Conservation (phyloP, 768 basidiomycete species). For the Boletus pseudopeckii region DNA sequence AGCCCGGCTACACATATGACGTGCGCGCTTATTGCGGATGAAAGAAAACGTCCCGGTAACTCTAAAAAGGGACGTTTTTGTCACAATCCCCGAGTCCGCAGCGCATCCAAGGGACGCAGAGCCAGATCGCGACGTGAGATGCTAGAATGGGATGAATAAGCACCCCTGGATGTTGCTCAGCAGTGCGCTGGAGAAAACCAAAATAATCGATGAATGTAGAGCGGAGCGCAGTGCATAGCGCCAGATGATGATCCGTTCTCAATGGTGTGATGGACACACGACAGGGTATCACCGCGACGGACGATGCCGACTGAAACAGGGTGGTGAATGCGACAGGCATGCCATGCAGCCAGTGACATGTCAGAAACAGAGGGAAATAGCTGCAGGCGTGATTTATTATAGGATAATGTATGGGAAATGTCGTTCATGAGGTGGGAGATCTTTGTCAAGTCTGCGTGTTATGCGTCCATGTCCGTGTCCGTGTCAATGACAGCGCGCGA, state of each 20-base stretch:
- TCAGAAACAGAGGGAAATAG: background rate
- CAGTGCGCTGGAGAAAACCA: background rate
- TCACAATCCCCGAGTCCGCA: background rate
- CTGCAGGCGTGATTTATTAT: background rate
- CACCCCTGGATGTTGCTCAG: background rate
- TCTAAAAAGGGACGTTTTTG: background rate
- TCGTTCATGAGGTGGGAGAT: constrained; percentile 10
- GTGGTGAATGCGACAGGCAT: background rate
- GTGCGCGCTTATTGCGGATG: background rate
- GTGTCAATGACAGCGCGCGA: constrained; percentile 4
- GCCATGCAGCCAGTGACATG: background rate
- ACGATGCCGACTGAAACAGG: background rate
- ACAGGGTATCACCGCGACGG: background rate
- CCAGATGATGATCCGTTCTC: background rate
- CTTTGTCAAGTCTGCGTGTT: background rate
- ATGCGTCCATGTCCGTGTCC: constrained; percentile 8
- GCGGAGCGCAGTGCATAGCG: background rate
- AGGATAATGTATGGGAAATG: background rate
- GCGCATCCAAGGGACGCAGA: background rate
- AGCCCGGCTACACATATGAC: background rate
- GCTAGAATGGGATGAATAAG: background rate
- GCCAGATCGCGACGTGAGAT: background rate
- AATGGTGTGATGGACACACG: background rate
- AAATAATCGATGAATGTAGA: background rate
- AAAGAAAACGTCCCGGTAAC: background rate